Evolutionary conservation across 163 green algal genomes (phyloP), one percentile per base, ranked within the genome.

Genomic region (Scenedesmus sp.): DNA sequence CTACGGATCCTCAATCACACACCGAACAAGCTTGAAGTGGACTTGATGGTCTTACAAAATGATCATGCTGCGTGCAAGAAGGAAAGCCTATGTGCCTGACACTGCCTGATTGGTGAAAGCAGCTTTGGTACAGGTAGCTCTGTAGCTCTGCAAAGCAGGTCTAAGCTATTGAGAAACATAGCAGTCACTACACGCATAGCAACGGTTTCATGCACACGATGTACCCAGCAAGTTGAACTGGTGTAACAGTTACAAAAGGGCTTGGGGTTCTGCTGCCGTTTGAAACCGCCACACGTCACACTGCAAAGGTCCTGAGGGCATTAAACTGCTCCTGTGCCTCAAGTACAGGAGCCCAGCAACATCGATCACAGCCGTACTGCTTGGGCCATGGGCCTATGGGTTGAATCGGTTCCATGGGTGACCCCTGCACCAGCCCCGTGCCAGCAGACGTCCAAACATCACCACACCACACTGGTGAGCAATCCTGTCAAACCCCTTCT

Each of bases 191-290:
- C 8, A 16, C 62, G 18, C 62, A 15, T 15, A 70, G 18, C 10
- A 46, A 46, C 62, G n/a, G 66, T 1, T 6, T 16, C 15, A 76
- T 16, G 7, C 66, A 4, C 62, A 70, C 2, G 62, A 18, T 34
- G 16, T 12, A 76, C 70, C 46, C 5, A 4, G 7, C 20, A 79
- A 52, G 20, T 79, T 79, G 23, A 79, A 79, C 16, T 13, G 5
- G 70, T 79, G 70, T 79, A 52, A 79, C 70, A 79, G 70, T 79
- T 79, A 79, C 70, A 52, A 23, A 52, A 70, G 66, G 70, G 20
- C 23, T 79, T 13, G 70, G 70, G 70, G 23, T 79, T 79, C 46
- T 23, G 46, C 12, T 5, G n/a, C 16, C 15, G 26, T 3, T 76
- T 64, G 59, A 10, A 76, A 46, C 34, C 0, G 34, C 34, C 34